phyloP scores from a whole-genome alignment of 2,329 filamentous ascomycete species.

The Monilinia fructigena region DNA sequence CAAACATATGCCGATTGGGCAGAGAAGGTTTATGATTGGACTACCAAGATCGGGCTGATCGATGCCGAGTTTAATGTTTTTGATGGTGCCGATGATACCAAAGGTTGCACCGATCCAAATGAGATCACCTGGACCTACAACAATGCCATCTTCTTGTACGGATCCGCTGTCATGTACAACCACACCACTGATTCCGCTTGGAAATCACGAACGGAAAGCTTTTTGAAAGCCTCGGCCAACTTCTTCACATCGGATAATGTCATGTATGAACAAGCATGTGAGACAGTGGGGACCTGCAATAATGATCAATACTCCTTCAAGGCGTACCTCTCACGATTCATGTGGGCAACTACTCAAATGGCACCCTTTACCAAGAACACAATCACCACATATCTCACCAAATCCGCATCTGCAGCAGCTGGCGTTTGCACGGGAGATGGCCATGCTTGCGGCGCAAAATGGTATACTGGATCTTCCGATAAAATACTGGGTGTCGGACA shows the following conservation, averaged over 20 bases:
- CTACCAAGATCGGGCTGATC: slow-evolving; percentile 55
- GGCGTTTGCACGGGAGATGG: slow-evolving; percentile 56
- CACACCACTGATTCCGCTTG: slow-evolving; percentile 54
- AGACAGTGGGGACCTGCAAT: slow-evolving; percentile 56
- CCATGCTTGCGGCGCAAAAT: slow-evolving; percentile 56
- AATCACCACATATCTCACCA: slow-evolving; percentile 50
- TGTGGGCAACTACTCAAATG: slow-evolving; percentile 58
- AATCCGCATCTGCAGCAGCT: slow-evolving; percentile 56
- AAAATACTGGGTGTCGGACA: slow-evolving; percentile 57
- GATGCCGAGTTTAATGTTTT: slow-evolving; percentile 44
- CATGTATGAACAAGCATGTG: slow-evolving; percentile 68
- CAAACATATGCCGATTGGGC: slow-evolving; percentile 67
- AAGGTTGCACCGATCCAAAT: slow-evolving; percentile 54
- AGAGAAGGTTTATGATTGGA: slow-evolving; percentile 66
- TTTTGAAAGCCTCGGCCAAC: slow-evolving; percentile 51
- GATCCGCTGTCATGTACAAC: slow-evolving; percentile 63
- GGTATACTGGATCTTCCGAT: slow-evolving; percentile 60
- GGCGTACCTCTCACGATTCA: slow-evolving; percentile 63
- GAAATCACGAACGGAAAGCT: slow-evolving; percentile 51
- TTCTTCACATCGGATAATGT: slow-evolving; percentile 59
- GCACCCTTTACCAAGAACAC: slow-evolving; percentile 52
- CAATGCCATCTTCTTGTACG: slow-evolving; percentile 64
- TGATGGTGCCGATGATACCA: slow-evolving; percentile 56
- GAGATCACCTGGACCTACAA: slow-evolving; percentile 63
- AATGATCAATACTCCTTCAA: slow-evolving; percentile 68